A percentile compares a stretch with the other conserved stretches of the same genome.
Evolutionary conservation across 805 yeast genomes (phyloP).

Genomic region (Cyberlindnera petersonii): DNA sequence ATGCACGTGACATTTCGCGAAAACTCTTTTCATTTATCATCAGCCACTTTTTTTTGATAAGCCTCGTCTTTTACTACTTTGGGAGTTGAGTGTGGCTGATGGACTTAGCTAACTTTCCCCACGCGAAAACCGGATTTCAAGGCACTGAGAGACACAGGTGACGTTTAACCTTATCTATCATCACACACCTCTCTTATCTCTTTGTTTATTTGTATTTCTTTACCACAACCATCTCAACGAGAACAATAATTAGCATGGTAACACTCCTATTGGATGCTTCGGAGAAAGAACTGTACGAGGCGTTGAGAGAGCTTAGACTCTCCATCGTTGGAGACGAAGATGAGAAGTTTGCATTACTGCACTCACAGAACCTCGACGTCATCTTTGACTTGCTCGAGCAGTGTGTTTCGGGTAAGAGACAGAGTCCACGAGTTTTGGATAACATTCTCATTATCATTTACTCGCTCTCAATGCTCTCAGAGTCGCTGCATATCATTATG

Average conservation of each 20-base stretch:
- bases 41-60: too few relatives aligned
- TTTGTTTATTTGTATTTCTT: too few relatives aligned
- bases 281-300: conserved; percentile 4
- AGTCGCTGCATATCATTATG: conserved; percentile 11
- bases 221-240: too few relatives aligned
- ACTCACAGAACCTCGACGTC: conserved; percentile 8
- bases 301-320: conserved; percentile 16
- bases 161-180: too few relatives aligned
- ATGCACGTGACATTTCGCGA: not conserved
- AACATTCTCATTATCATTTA: conserved; percentile 23
- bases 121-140: too few relatives aligned
- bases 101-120: too few relatives aligned
- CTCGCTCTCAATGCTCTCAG: conserved; percentile 19
- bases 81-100: too few relatives aligned
- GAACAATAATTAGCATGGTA: not conserved
- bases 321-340: conserved; percentile 26
- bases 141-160: too few relatives aligned
- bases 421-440: conserved; percentile 7
- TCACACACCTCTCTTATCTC: too few relatives aligned
- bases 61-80: too few relatives aligned
- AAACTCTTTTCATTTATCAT: too few relatives aligned
- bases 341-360: conserved; percentile 15
- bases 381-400: conserved; percentile 7
- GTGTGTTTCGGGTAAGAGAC: conserved; percentile 1
- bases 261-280: not conserved